Base-by-base conservation (phyloP, 768 basidiomycete species). In the Podaxis sp. region DNA sequence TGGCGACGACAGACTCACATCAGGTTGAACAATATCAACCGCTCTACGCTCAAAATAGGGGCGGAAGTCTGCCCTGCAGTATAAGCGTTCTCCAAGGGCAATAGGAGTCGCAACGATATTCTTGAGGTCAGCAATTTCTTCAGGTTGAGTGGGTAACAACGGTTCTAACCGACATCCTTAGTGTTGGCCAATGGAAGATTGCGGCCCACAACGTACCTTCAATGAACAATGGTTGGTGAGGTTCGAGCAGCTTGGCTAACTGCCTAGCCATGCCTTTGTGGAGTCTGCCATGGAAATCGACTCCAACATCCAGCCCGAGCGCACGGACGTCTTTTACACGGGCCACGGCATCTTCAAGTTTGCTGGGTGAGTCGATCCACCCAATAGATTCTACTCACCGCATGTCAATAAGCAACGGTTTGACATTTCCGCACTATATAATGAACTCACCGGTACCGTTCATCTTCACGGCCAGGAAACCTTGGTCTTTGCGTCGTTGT, bases 381-480 rank as follows among this genome's bases (percentile, higher is more conserved):
- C 73, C 81, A 1, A 85, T 69, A 52, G 70, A 68, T 36, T 73
- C 74, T 79, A 52, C 17, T 40, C 11, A 17, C 15, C n/a, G 42
- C 28, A 12, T 49, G 36, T n/a, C 55, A 57, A 19, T 30, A 28
- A 15, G 17, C n/a, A 46, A 8, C 5, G 44, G 19, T 4, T 3
- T 51, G 19, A 13, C 13, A 13, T 9, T 12, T 26, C 13, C 7
- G 12, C 13, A 12, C 11, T 9, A 15, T 24, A 22, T 12, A 13
- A 51, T 19, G 15, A 36, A 69, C 78, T 13, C 42, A 83, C 85
- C 77, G 2, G 81, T 84, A 2, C 79, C 88, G 68, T 90, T 89
- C 87, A 89, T 90, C 75, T 90, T 90, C 30, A 90, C 86, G 1
- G 84, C 85, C 0, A 82, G 84, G 71, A 90, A 89, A 2, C 87